Evolutionary conservation across 345 rosid genomes (phyloP), one percentile per base, ranked within the genome.

Genomic region (Brassica juncea): DNA sequence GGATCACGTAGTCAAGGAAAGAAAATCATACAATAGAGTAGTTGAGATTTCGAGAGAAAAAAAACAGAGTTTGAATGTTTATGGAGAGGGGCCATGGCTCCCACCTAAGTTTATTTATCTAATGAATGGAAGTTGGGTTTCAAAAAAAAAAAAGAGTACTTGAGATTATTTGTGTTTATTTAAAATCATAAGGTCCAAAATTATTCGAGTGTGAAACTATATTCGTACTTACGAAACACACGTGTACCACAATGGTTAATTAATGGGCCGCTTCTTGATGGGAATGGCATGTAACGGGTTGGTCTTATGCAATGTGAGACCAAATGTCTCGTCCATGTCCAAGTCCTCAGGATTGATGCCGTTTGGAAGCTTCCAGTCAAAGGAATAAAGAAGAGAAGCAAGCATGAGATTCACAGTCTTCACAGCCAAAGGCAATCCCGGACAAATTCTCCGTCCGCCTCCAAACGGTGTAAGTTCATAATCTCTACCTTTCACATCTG

Each of bases 331-430:
- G 1, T 81, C 68, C 89, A 85, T 85, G 77, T 86, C 87, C 34
- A 86, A 68, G 7, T 84, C 82, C 5, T 82, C 75, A 7, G 25
- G 28, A 67, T 1, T 68, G 74, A 68, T 35, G 19, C 74, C 85
- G 4, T 66, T 52, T 2, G 88, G 84, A 1, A 85, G 77, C 6
- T 80, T 73, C 91, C 91, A 88, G 11, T 88, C 85, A 73, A 88
- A 88, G 7, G 74, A 76, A 62, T 77, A 79, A 12, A 87, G 58
- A 16, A 87, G 75, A 37, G 84, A 73, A 55, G 82, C 89, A 82
- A 90, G 72, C 83, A 85, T 81, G 2, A 84, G 30, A 49, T 76
- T 80, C 49, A 89, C 25, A 74, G 70, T 82, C 31, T 79, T 82
- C 8, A 54, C 10, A 2, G 82, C 91, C 42, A 87, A 25, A 8